Conservation (phyloP, 1,139 yeast species). For the Hanseniaspora uvarum region DNA sequence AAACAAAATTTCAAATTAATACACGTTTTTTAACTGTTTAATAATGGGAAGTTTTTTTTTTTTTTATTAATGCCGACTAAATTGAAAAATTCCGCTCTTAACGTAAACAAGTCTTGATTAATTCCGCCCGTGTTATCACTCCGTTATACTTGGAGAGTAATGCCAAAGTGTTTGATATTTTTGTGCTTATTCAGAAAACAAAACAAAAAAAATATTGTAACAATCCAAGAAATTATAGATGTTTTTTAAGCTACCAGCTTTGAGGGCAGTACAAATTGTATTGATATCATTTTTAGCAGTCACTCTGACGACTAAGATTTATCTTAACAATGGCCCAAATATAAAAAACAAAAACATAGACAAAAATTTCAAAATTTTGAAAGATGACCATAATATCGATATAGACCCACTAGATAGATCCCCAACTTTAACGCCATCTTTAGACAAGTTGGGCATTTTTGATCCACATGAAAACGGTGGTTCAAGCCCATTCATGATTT, state of each 20-base stretch:
- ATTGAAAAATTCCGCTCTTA: background rate
- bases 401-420: conserved; percentile 27
- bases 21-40: too few species aligned
- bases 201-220: too few species aligned
- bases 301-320: background rate
- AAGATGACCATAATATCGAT: conserved; percentile 28
- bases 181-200: too few species aligned
- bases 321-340: background rate
- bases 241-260: background rate
- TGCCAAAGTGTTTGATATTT: too few species aligned
- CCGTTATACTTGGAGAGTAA: too few species aligned
- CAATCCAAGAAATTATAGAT: too few species aligned
- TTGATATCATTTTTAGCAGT: background rate
- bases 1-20: too few species aligned
- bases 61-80: too few species aligned
- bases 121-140: too few species aligned
- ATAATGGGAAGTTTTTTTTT: background rate
- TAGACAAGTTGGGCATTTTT: conserved; percentile 41
- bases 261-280: background rate
- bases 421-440: conserved; percentile 35
- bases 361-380: background rate
- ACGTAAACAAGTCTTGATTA: too few species aligned
- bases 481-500: conserved; percentile 34
- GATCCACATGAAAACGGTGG: background rate
- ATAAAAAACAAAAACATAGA: background rate